Evolutionary conservation across 345 rosid species (phyloP).

Genomic region (Eucalyptus melliodora): DNA sequence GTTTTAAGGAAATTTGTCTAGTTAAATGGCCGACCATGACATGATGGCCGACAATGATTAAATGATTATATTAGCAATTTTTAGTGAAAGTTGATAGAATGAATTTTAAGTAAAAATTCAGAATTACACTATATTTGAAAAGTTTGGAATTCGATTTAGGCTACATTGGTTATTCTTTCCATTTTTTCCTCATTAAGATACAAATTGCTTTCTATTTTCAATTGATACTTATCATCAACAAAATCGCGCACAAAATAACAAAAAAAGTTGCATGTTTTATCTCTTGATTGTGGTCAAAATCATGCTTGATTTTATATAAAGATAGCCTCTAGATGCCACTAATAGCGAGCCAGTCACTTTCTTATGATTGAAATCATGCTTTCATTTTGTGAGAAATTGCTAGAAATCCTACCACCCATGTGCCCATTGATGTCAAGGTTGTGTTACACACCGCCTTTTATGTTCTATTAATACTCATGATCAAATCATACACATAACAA

Average conservation of each 20-base stretch:
- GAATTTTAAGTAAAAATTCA: too few species aligned
- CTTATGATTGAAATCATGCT: not conserved
- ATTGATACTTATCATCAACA: not conserved
- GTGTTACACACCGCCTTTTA: not conserved
- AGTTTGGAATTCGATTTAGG: accelerated
- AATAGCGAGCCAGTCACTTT: not conserved
- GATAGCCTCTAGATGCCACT: not conserved
- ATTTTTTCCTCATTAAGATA: accelerated
- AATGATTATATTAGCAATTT: too few species aligned
- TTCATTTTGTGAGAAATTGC: not conserved
- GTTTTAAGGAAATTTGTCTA: too few species aligned
- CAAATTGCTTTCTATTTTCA: not conserved
- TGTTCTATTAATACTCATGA: not conserved
- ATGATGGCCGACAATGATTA: accelerated
- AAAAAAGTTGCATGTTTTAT: not conserved
- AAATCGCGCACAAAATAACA: accelerated
- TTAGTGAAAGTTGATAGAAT: accelerated
- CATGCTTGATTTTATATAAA: not conserved
- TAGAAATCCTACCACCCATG: accelerated
- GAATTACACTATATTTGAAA: accelerated
- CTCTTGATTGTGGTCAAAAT: not conserved
- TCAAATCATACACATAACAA: not conserved
- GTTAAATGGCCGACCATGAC: too few species aligned
- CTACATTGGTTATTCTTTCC: not conserved
- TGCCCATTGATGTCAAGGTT: not conserved